Base-by-base conservation (phyloP, 805 yeast species). In the Citeromyces matritensis region DNA sequence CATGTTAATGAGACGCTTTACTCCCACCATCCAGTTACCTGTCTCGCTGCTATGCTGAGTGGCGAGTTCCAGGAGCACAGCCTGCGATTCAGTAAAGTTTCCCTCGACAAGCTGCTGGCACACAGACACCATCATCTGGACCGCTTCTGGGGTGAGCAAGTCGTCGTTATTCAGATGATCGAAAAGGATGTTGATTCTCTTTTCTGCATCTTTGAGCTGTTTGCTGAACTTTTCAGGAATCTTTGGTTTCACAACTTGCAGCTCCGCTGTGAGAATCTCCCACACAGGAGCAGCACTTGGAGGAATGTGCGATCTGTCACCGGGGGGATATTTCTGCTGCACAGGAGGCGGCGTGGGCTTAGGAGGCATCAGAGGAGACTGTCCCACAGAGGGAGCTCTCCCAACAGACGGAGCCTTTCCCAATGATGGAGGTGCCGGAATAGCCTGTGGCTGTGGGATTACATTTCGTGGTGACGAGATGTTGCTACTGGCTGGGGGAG, bases 1-100 rank as follows among this genome's bases (percentile, higher is more conserved):
- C 68, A 91, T 82, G 39, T 77, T 78, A 38, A 88, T 73, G 39
- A 91, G 65, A 42, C 96, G 73, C 53, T 79, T 84, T 30, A 91
- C 77, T 43, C 98, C 98, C 23, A 80, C 71, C 58, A 80, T 70
- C 98, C 98, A 91, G 44, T 78, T 73, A 9, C 94, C 95, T 39
- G 79, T 71, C 51, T 86, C 94, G 15, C 66, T 70, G 15, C 76
- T 65, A 38, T 69, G 65, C 24, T 69, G 65, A 6, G 83, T 65
- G 14, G 79, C 69, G 37, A 91, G 65, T 32, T 72, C 69, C 24
- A 61, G 49, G 38, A 70, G 72, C 23, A 69, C 42, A 2, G 63
- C 51, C 32, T 63, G 53, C 1, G 97, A 96, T 10, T 57, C 57
- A 4, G 53, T 50, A 47, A 58, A 81, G 36, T 83, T 76, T 37